Conservation (phyloP, 345 rosid species). For the Chamaenerion angustifolium region DNA sequence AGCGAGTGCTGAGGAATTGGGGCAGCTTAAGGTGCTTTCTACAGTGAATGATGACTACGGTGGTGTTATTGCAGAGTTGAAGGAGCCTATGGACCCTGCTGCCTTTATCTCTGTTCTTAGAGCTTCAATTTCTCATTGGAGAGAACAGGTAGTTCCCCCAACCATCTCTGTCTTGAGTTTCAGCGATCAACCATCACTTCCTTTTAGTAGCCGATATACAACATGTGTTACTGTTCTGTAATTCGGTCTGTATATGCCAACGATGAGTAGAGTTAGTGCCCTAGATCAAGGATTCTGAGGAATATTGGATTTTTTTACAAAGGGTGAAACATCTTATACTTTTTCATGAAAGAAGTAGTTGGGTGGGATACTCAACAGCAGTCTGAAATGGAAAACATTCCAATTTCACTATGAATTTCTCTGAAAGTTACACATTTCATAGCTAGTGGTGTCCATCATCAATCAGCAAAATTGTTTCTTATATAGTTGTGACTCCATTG, state of each 20-base stretch:
- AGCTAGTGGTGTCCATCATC: too few species aligned
- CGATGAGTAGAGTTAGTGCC: neutral
- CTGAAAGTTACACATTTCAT: too few species aligned
- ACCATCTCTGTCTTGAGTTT: too few species aligned
- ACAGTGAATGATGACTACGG: conserved; percentile 51
- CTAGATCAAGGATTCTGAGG: neutral
- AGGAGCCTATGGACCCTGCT: conserved; percentile 36
- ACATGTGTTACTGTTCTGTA: neutral
- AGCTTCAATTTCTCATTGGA: conserved; percentile 52
- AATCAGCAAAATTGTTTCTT: too few species aligned
- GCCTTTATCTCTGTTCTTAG: conserved; percentile 42
- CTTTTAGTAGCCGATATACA: neutral
- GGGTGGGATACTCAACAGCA: too few species aligned
- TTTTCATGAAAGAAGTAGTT: too few species aligned
- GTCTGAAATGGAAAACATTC: too few species aligned
- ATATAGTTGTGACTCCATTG: too few species aligned
- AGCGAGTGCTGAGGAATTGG: neutral
- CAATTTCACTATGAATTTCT: too few species aligned
- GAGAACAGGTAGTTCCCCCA: conserved; percentile 45
- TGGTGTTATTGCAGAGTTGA: conserved; percentile 58
- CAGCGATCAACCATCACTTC: too few species aligned
- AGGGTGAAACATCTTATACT: too few species aligned
- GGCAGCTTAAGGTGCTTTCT: conserved; percentile 20
- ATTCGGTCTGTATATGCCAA: neutral
- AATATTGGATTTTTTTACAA: too few species aligned